Evolutionary conservation across 108 stramenopile genomes (phyloP).

Genomic region (Stephanodiscus triporus): DNA sequence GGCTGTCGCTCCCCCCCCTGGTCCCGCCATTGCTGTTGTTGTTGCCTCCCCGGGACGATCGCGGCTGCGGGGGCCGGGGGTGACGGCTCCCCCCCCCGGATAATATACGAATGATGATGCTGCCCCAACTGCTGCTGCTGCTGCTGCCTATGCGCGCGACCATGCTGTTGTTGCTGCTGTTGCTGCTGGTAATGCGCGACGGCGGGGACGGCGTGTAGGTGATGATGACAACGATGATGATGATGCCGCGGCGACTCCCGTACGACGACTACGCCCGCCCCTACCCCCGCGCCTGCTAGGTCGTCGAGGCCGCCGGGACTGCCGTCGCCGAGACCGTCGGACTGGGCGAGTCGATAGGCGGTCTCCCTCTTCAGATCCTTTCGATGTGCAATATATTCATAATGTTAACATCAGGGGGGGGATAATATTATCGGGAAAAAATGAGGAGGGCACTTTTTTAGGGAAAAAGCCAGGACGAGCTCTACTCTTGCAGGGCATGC

Average conservation of each 20-base stretch:
- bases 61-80: too few species aligned
- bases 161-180: background rate
- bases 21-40: background rate
- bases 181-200: background rate
- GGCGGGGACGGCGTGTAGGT: too few species aligned
- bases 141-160: background rate
- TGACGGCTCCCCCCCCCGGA: too few species aligned
- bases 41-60: too few species aligned
- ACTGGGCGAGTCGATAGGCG: slow-evolving; percentile 13
- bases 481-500: too few species aligned
- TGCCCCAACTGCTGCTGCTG: background rate
- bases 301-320: slow-evolving; percentile 1
- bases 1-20: background rate
- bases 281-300: background rate
- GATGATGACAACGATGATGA: too few species aligned
- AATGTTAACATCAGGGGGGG: too few species aligned
- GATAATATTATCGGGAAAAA: background rate
- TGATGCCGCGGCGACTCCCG: background rate
- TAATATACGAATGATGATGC: background rate
- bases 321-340: slow-evolving; percentile 4
- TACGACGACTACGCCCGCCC: background rate
- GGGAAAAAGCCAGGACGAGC: too few species aligned
- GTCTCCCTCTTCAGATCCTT: slow-evolving; percentile 10
- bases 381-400: background rate
- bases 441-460: too few species aligned